Percentiles rank a stretch among this genome's conserved stretches.
These are phyloP conservation scores for Haplosporangium sp. DNA, from an alignment of 371 early-diverging fungal genomes.

Conservation along the genomic window DNA sequence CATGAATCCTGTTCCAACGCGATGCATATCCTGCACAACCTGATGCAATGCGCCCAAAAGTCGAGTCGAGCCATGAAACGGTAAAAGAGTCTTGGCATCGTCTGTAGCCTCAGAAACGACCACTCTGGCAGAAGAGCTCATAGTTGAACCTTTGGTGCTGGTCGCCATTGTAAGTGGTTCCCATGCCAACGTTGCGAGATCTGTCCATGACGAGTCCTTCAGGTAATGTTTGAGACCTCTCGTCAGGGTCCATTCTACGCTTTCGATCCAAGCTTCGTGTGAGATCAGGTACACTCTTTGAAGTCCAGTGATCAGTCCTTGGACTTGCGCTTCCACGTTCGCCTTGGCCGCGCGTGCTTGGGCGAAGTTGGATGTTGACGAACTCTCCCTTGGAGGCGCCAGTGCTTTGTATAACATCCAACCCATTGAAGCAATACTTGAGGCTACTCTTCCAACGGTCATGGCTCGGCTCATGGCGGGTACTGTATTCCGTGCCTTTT, in stretches of 20 bases:
- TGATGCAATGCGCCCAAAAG: conserved; percentile 56
- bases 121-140: neutral
- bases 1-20: conserved; percentile 46
- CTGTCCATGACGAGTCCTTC: conserved; percentile 42
- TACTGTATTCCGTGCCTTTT: conserved; percentile 38
- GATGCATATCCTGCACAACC: conserved; percentile 64
- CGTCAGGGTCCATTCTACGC: conserved; percentile 36
- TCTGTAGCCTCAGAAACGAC: neutral
- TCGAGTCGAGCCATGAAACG: conserved; percentile 61
- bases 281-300: conserved; percentile 37
- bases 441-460: conserved; percentile 44
- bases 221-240: conserved; percentile 26
- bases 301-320: conserved; percentile 14
- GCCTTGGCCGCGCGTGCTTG: conserved; percentile 30
- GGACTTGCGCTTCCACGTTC: conserved; percentile 29
- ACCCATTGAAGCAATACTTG: conserved; percentile 27
- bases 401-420: conserved; percentile 18
- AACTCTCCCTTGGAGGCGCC: conserved; percentile 17
- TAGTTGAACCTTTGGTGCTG: neutral
- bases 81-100: conserved; percentile 48
- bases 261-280: conserved; percentile 60
- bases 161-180: conserved; percentile 40
- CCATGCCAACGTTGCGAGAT: conserved; percentile 43
- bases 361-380: conserved; percentile 20
- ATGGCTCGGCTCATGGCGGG: conserved; percentile 46